Conservation (phyloP, 1,139 yeast species). For the Magnusiomyces tetraspermus region DNA sequence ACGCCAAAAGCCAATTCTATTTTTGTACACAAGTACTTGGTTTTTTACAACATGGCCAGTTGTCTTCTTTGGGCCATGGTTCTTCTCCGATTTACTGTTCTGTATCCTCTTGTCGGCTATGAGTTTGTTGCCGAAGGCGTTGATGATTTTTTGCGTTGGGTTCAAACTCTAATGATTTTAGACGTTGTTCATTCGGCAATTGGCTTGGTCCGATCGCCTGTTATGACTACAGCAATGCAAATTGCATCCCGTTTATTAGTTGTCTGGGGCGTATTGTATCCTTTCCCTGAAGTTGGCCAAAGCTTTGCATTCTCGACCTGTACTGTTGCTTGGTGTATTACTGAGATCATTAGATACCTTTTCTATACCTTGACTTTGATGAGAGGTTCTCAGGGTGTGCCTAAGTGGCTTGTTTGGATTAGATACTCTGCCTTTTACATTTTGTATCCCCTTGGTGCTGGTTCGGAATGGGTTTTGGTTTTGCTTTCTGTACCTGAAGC, state of each 20-base stretch:
- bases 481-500: slow-evolving; percentile 62
- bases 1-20: background rate
- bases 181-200: slow-evolving; percentile 71
- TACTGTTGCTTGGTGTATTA: slow-evolving; percentile 77
- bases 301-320: slow-evolving; percentile 51
- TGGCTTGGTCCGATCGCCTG: slow-evolving; percentile 75
- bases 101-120: slow-evolving; percentile 38
- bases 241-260: slow-evolving; percentile 76
- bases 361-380: slow-evolving; percentile 62
- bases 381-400: slow-evolving; percentile 40
- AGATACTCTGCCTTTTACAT: slow-evolving; percentile 78
- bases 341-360: slow-evolving; percentile 82
- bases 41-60: slow-evolving; percentile 56
- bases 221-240: slow-evolving; percentile 75
- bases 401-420: slow-evolving; percentile 54
- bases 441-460: slow-evolving; percentile 85
- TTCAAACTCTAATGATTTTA: slow-evolving; percentile 76
- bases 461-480: slow-evolving; percentile 67
- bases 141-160: slow-evolving; percentile 47
- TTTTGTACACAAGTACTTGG: slow-evolving; percentile 25
- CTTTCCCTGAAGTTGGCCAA: slow-evolving; percentile 60
- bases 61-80: slow-evolving; percentile 61
- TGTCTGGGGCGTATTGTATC: slow-evolving; percentile 72
- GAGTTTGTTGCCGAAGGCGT: slow-evolving; percentile 48
- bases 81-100: slow-evolving; percentile 32